Conservation (phyloP, 2,329 filamentous ascomycete genomes). For the Fusarium fujikuroi region DNA sequence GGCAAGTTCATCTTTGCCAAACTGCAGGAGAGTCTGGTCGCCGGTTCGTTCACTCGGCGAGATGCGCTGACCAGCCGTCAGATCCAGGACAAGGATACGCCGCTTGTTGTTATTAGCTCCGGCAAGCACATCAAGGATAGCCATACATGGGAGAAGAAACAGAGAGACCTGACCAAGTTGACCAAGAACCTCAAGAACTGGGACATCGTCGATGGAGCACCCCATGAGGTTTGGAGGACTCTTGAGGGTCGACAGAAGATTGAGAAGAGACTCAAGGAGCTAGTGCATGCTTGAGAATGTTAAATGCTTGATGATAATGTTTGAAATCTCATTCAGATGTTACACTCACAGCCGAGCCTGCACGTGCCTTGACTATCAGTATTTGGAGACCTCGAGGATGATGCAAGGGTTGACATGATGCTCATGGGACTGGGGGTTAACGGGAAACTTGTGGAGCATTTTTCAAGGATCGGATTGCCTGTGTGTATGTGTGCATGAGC, state of each 20-base stretch:
- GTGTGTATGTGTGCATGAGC: slow-evolving; percentile 16
- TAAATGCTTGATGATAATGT: not conserved
- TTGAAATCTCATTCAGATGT: not conserved
- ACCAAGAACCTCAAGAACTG: slow-evolving; percentile 83
- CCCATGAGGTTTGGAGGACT: slow-evolving; percentile 87
- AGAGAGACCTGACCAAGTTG: slow-evolving; percentile 83
- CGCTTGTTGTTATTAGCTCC: slow-evolving; percentile 84
- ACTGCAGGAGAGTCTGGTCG: slow-evolving; percentile 92
- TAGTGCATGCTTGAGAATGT: slow-evolving; percentile 60
- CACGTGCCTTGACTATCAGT: slow-evolving; percentile 20
- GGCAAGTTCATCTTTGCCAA: slow-evolving; percentile 90
- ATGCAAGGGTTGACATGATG: slow-evolving; percentile 21
- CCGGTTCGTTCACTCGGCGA: slow-evolving; percentile 82
- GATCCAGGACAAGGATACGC: slow-evolving; percentile 80
- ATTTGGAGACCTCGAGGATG: not conserved
- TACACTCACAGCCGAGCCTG: not conserved
- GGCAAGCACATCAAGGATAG: slow-evolving; percentile 75
- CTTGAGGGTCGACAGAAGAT: slow-evolving; percentile 76
- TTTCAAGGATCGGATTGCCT: not conserved
- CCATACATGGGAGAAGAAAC: slow-evolving; percentile 81
- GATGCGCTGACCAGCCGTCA: slow-evolving; percentile 82
- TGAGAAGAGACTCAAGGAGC: slow-evolving; percentile 79
- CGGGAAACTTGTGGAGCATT: slow-evolving; percentile 29
- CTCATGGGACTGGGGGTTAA: slow-evolving; percentile 22
- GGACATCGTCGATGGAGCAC: slow-evolving; percentile 87